These are phyloP conservation scores for Dictyostelium firmibasis DNA, from an alignment of 78 protist genomes.

Conservation along the genomic window DNA sequence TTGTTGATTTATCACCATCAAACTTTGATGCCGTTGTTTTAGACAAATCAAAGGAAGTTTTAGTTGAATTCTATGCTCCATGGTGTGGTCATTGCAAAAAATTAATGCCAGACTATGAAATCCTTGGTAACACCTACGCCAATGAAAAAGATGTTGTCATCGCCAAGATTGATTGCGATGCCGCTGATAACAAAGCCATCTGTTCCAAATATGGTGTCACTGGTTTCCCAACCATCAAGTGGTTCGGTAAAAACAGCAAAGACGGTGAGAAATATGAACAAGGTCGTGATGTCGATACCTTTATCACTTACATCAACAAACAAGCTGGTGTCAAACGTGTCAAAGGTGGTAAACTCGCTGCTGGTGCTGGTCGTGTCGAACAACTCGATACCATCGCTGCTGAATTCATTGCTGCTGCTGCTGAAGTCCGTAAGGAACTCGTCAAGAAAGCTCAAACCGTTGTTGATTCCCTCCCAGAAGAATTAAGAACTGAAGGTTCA, in stretches of 20 bases:
- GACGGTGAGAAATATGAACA: constrained; percentile 84
- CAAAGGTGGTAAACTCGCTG: constrained; percentile 65
- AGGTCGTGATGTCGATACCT: constrained; percentile 76
- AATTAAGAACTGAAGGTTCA: constrained; percentile 40
- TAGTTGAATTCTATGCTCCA: constrained; percentile 91
- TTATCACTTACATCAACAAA: constrained; percentile 84
- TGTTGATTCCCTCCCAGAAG: constrained; percentile 23
- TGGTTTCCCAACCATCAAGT: constrained; percentile 96
- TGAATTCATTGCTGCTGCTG: constrained; percentile 72
- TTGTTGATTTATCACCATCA: constrained; percentile 79
- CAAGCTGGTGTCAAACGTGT: constrained; percentile 59
- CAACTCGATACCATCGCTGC: constrained; percentile 69
- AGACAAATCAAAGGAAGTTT: constrained; percentile 77
- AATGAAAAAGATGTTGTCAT: constrained; percentile 68
- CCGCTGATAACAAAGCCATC: constrained; percentile 83
- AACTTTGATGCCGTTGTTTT: constrained; percentile 80
- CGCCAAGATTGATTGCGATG: constrained; percentile 87
- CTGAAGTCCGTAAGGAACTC: constrained; percentile 33
- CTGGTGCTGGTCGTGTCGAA: constrained; percentile 82
- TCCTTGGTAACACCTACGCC: constrained; percentile 79
- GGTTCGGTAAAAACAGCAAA: constrained; percentile 86
- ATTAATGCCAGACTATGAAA: constrained; percentile 88
- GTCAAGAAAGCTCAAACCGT: constrained; percentile 38
- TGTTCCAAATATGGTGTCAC: constrained; percentile 81
- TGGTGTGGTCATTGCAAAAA: constrained; percentile 97